Evolutionary conservation across 176 grass and related monocot genomes (phyloP), one percentile per base, ranked within the genome.

Genomic region (Triticum urartu): DNA sequence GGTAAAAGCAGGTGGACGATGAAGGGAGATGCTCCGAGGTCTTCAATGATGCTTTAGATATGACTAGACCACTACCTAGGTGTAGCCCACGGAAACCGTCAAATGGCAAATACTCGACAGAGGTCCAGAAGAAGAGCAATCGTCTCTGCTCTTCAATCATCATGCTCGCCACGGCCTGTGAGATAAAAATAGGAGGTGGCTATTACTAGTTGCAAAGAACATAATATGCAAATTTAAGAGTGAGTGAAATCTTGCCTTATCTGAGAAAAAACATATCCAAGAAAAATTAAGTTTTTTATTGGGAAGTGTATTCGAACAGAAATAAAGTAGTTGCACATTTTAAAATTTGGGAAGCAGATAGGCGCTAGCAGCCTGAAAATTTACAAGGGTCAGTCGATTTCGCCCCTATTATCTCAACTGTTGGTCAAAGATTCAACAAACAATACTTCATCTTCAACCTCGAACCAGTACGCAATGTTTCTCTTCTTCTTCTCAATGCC

Each of bases 51-150:
- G 81, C 85, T 74, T 60, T 89, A 25, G 47, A 86, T 86, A 95
- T 91, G 50, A 15, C 13, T 15, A 39, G 65, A 86, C 42, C 81
- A n/a, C 82, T 6, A 0, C 32, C 32, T 9, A n/a, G 33, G 75
- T 95, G 62, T 54, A 91, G 54, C 20, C 89, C 91, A 24, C 21
- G 7, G 32, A 97, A 97, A 62, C 89, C 87, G 26, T 93, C 91
- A 1, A 77, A 78, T 1, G 94, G 89, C 56, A 97, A 77, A 59
- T 82, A 93, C 36, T 88, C 90, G 52, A 97, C 64, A 2, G 91
- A 88, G 6, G 94, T 93, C 94, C 91, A 97, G 80, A 97, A 97
- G 60, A 93, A 93, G 74, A 97, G 79, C 7, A 95, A 70, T 32
- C 72, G 52, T 47, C 85, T 81, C 20, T 78, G 85, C 62, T 86